These are phyloP conservation scores for Aspergillus costaricaensis DNA, from an alignment of 2,329 filamentous ascomycete genomes.

Conservation along the genomic window DNA sequence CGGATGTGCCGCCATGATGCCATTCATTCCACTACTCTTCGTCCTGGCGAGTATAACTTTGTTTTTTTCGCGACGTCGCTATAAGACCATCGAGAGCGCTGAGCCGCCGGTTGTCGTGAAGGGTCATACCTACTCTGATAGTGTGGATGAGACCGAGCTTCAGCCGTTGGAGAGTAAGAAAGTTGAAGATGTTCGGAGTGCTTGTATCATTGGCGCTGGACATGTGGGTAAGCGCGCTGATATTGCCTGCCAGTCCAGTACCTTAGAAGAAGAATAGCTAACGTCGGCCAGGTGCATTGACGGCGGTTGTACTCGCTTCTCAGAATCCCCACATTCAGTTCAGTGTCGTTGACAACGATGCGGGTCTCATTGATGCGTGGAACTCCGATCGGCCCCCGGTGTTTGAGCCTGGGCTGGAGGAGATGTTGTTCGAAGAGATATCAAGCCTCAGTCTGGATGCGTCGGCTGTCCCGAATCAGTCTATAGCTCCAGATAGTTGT, in stretches of 20 bases:
- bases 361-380: slow-evolving; percentile 27
- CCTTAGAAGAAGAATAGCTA: background rate
- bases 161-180: background rate
- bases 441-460: background rate
- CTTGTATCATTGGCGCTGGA: slow-evolving; percentile 30
- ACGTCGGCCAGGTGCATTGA: slow-evolving; percentile 20
- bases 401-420: slow-evolving; percentile 30
- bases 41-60: slow-evolving; percentile 20
- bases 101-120: slow-evolving; percentile 19
- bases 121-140: slow-evolving; percentile 24
- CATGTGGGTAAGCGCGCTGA: slow-evolving; percentile 24
- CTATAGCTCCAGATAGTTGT: background rate
- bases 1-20: slow-evolving; percentile 13
- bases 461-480: background rate
- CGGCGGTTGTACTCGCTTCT: slow-evolving; percentile 28
- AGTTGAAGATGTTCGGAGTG: slow-evolving; percentile 21
- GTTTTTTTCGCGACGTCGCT: slow-evolving; percentile 18
- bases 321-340: slow-evolving; percentile 31
- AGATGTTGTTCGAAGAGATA: slow-evolving; percentile 22
- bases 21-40: slow-evolving; percentile 21
- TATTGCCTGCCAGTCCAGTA: background rate
- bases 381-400: slow-evolving; percentile 30
- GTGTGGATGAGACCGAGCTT: slow-evolving; percentile 9
- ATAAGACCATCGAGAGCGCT: slow-evolving; percentile 11
- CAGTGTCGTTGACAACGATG: slow-evolving; percentile 29